Evolutionary conservation across 148 eudicot genomes (phyloP).

Genomic region (Vaccinium darrowii): DNA sequence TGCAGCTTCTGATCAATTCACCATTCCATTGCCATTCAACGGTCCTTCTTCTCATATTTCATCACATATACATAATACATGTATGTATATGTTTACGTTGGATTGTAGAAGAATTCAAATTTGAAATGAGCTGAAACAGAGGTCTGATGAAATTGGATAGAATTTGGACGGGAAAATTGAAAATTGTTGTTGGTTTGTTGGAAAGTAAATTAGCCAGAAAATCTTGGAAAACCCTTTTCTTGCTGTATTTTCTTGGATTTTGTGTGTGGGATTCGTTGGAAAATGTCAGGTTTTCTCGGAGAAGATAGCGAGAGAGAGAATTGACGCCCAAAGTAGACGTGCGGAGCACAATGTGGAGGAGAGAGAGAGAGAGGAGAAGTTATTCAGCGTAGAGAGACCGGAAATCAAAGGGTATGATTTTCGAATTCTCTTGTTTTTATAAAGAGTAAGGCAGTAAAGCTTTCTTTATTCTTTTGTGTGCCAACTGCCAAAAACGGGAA

Average conservation of each 20-base stretch:
- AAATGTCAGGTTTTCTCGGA: conserved; percentile 26
- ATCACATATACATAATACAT: conserved; percentile 16
- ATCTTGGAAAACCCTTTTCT: conserved; percentile 10
- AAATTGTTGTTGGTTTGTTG: neutral
- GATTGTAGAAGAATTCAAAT: neutral
- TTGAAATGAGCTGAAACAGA: conserved; percentile 8
- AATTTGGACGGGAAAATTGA: neutral
- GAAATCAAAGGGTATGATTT: neutral
- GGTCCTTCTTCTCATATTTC: conserved; percentile 34
- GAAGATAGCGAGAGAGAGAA: neutral
- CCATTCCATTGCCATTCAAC: conserved; percentile 22
- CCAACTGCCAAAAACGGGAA: neutral
- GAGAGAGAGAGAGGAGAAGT: neutral
- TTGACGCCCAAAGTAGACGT: neutral
- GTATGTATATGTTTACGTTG: neutral
- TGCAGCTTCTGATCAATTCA: conserved; percentile 15
- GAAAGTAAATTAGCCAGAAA: neutral
- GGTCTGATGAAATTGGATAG: neutral
- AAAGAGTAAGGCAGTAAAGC: neutral
- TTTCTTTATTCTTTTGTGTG: neutral
- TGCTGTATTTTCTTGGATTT: conserved; percentile 13
- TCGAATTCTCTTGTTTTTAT: neutral
- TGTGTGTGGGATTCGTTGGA: conserved; percentile 19
- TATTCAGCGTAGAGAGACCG: neutral
- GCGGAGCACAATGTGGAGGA: neutral